Evolutionary conservation across 129 eudicot species (phyloP).

Genomic region (Flaveria brownii): DNA sequence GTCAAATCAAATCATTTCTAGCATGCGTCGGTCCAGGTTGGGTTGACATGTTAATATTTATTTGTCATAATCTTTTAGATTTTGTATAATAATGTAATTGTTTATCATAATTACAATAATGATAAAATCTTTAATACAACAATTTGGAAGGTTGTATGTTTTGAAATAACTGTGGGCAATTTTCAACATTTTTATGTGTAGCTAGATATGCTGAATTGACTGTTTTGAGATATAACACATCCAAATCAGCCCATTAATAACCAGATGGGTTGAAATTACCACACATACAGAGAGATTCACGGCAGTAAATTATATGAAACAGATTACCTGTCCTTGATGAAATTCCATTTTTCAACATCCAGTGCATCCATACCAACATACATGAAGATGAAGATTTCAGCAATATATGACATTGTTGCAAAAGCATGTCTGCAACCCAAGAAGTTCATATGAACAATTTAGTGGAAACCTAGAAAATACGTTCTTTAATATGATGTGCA

Average conservation of each 20-base stretch:
- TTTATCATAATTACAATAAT: not conserved
- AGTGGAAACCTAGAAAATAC: not conserved
- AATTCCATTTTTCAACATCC: conserved; percentile 39
- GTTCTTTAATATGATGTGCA: not conserved
- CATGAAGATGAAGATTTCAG: conserved; percentile 47
- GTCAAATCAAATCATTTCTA: not conserved
- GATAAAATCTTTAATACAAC: not conserved
- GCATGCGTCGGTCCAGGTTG: not conserved
- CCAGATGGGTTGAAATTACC: not conserved
- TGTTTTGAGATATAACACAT: not conserved
- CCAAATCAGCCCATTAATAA: conserved; percentile 6
- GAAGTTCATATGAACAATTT: conserved; percentile 4
- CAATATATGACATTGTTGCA: conserved; percentile 48
- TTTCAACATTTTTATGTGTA: not conserved
- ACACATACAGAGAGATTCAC: not conserved
- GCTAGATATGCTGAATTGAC: not conserved
- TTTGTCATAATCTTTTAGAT: not conserved
- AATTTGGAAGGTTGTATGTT: not conserved
- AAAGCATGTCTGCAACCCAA: conserved; percentile 48
- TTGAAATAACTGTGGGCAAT: not conserved
- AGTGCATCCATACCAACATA: conserved; percentile 49
- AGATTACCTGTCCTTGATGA: conserved; percentile 57
- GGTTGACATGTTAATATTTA: not conserved
- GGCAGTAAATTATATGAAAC: not conserved
- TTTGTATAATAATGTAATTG: not conserved